Conservation (phyloP, 345 rosid species). For the Sapria himalayana region DNA sequence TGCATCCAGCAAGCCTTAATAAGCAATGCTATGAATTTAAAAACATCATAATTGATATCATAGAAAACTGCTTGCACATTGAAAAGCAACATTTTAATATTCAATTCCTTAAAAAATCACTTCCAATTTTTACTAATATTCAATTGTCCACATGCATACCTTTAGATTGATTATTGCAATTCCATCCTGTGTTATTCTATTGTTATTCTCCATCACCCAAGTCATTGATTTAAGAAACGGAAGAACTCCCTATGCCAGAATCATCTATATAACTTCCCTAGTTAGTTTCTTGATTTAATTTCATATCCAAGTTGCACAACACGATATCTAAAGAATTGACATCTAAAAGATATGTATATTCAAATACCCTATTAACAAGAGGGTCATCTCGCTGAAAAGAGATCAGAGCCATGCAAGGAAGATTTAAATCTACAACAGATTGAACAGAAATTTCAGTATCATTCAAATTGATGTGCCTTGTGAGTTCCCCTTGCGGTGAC, state of each 20-base stretch:
- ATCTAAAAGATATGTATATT: neutral
- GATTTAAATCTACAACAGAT: constrained; percentile 35
- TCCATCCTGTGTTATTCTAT: constrained; percentile 17
- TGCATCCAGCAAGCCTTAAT: too few species aligned
- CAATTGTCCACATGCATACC: constrained; percentile 19
- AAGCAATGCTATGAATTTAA: too few species aligned
- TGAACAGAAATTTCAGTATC: constrained; percentile 23
- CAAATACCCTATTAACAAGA: constrained; percentile 23
- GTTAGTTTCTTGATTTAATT: too few species aligned
- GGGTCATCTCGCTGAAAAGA: constrained; percentile 24
- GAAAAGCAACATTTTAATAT: too few species aligned
- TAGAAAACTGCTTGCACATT: too few species aligned
- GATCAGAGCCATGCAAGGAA: constrained; percentile 28
- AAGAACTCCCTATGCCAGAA: constrained; percentile 30
- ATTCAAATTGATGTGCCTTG: constrained; percentile 27
- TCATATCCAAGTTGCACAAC: too few species aligned
- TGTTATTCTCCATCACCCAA: constrained; percentile 40
- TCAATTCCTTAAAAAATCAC: too few species aligned
- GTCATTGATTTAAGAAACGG: constrained; percentile 54
- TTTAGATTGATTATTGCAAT: constrained; percentile 44
- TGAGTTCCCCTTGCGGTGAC: constrained; percentile 36
- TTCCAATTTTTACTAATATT: too few species aligned
- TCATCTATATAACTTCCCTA: neutral
- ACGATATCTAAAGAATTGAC: neutral
- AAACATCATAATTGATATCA: too few species aligned